A percentile compares a stretch with the other conserved stretches of the same genome.
Conservation (phyloP, 2,329 filamentous ascomycete species). For the Atkinsonella texensis region DNA sequence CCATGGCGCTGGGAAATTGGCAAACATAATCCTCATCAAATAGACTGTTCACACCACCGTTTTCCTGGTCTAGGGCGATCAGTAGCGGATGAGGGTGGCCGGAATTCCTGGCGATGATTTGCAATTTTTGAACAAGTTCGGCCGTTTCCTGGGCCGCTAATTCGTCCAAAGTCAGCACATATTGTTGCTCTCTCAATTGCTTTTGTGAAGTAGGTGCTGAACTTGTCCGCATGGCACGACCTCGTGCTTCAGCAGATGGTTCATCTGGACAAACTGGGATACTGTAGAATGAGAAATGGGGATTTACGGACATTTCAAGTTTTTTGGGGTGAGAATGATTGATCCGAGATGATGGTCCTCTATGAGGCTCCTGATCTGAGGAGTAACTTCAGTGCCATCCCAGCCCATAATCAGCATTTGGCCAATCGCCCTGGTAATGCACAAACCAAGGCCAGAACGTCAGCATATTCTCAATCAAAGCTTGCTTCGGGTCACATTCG, state of each 20-base stretch:
- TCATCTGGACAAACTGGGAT: background rate
- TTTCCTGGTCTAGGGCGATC: slow-evolving; percentile 92
- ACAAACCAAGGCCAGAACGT: background rate
- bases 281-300: background rate
- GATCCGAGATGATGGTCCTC: slow-evolving; percentile 80
- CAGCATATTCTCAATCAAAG: background rate
- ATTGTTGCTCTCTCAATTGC: background rate
- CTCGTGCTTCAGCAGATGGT: background rate
- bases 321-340: slow-evolving; percentile 73
- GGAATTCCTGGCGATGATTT: slow-evolving; percentile 81
- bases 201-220: background rate
- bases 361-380: slow-evolving; percentile 70
- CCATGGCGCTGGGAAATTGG: slow-evolving; percentile 96
- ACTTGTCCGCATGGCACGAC: background rate
- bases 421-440: slow-evolving; percentile 49
- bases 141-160: slow-evolving; percentile 85
- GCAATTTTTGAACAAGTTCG: slow-evolving; percentile 75
- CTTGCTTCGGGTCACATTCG: background rate
- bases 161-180: slow-evolving; percentile 15
- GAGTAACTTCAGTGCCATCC: slow-evolving; percentile 73
- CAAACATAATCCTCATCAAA: slow-evolving; percentile 94
- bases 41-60: slow-evolving; percentile 93
- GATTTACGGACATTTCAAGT: slow-evolving; percentile 59
- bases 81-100: slow-evolving; percentile 81
- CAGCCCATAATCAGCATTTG: slow-evolving; percentile 77